Conservation (phyloP, 1,139 yeast genomes). For the Lodderomyces orthopsilosis region DNA sequence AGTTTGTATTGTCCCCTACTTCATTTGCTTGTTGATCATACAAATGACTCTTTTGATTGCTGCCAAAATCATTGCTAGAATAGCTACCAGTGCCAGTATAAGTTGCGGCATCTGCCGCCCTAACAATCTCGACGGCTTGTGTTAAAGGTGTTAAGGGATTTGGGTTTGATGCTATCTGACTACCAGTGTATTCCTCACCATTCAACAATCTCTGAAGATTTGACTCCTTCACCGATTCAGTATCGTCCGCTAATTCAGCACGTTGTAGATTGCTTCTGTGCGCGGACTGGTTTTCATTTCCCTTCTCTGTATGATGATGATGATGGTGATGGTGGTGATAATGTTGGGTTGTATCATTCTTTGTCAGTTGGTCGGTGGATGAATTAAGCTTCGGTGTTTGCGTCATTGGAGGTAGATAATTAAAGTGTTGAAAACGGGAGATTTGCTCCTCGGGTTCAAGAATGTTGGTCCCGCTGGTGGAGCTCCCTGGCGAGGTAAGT, state of each 20-base stretch:
- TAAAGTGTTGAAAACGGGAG: slow-evolving; percentile 65
- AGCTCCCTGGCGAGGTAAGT: slow-evolving; percentile 7
- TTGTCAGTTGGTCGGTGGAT: slow-evolving; percentile 41
- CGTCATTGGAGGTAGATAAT: slow-evolving; percentile 66
- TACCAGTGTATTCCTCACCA: slow-evolving; percentile 10
- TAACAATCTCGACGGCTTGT: slow-evolving; percentile 44
- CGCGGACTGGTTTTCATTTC: background rate
- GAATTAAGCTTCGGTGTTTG: slow-evolving; percentile 70
- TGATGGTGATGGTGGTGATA: slow-evolving; percentile 33
- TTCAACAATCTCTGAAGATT: slow-evolving; percentile 43
- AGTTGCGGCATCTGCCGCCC: slow-evolving; percentile 29
- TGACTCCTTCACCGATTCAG: slow-evolving; percentile 23
- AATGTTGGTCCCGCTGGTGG: background rate
- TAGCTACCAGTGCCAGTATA: slow-evolving; percentile 13
- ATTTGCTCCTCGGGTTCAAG: slow-evolving; percentile 56
- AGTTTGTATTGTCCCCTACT: slow-evolving; percentile 33
- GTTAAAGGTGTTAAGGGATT: slow-evolving; percentile 39
- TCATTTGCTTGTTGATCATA: slow-evolving; percentile 2
- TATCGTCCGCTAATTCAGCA: background rate
- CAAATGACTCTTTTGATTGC: background rate
- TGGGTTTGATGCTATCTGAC: slow-evolving; percentile 16
- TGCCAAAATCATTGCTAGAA: slow-evolving; percentile 4
- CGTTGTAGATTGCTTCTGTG: background rate
- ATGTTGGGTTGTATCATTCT: slow-evolving; percentile 12
- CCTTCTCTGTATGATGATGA: slow-evolving; percentile 14